Base-by-base conservation (phyloP, 2,329 filamentous ascomycete species). In the Diplodia intermedia region DNA sequence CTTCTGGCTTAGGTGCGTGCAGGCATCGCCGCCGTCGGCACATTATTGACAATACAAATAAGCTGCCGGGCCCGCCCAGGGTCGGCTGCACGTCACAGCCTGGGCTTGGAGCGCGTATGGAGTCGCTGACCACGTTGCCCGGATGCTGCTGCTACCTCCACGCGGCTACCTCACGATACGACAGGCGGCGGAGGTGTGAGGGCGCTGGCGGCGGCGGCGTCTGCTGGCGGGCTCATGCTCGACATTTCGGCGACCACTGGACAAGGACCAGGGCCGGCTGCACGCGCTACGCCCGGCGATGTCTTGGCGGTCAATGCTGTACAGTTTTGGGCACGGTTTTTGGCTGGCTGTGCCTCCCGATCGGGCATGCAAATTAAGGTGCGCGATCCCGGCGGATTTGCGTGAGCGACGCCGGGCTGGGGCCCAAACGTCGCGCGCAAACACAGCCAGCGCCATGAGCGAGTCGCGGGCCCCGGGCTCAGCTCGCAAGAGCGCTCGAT, bases 41-140 rank as follows among this genome's bases (percentile, higher is more conserved):
- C 33, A 57, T 66, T 66, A 66, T 66, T 66, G 65, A 57, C 65
- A 66, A 66, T 66, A 66, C 49, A 66, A 47, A 50, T 29, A 43
- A 60, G 56, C 62, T 65, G 50, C 52, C 63, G 63, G 23, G 29
- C 31, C 23, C 23, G 50, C n/a, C 47, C 29, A 54, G 61, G 38
- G 40, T 50, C 61, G 61, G 50, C 50, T 65, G 49, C 49, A 50
- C 62, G 50, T 65, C 62, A 65, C 33, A 50, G 33, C 62, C 14
- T 54, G 47, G 56, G 38, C 18, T 26, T 49, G 15, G 56, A 61
- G 20, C 29, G 47, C 20, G 43, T 20, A 36, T 26, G 49, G 60
- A n/a, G 49, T 23, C 43, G 31, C n/a, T 18, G 50, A 20, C 12
- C n/a, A 26, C 23, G 52, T 20, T 49, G 26, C 23, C 12, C n/a